phyloP scores from a whole-genome alignment of 352 stramenopile genomes.

The Phytophthora chlamydospora region DNA sequence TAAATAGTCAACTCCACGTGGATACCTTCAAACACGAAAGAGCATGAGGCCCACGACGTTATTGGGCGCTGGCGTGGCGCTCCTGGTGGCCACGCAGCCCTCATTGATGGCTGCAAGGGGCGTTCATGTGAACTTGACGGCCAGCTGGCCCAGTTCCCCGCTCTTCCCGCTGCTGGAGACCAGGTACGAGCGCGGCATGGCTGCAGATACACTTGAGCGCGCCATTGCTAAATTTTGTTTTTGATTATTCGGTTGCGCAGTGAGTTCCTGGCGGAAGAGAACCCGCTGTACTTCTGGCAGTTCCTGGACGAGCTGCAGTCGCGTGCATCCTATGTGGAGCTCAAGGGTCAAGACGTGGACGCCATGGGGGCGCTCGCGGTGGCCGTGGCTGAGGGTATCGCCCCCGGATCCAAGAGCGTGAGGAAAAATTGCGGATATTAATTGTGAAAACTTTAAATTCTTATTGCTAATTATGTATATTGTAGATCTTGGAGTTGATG shows the following conservation, averaged over 20 bases:
- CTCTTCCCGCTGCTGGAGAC: slow-evolving; percentile 64
- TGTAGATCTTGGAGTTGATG: slow-evolving; percentile 81
- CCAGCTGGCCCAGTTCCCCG: slow-evolving; percentile 64
- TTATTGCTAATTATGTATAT: slow-evolving; percentile 8
- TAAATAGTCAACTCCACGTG: slow-evolving; percentile 4
- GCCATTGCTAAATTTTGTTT: slow-evolving; percentile 6
- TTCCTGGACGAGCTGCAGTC: slow-evolving; percentile 60
- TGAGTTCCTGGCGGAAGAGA: slow-evolving; percentile 84
- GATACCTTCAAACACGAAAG: background rate
- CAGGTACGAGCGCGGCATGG: slow-evolving; percentile 34
- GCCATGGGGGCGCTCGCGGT: slow-evolving; percentile 56
- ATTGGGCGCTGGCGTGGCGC: slow-evolving; percentile 20
- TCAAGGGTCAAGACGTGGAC: slow-evolving; percentile 52
- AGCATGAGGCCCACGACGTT: slow-evolving; percentile 28
- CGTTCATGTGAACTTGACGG: slow-evolving; percentile 62
- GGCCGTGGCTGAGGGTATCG: slow-evolving; percentile 56
- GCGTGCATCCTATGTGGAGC: slow-evolving; percentile 39
- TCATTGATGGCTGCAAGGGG: slow-evolving; percentile 31
- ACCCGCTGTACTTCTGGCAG: slow-evolving; percentile 79
- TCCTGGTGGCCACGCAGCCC: slow-evolving; percentile 30
- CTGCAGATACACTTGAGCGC: background rate
- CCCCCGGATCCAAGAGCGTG: slow-evolving; percentile 70
- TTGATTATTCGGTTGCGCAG: slow-evolving; percentile 30
- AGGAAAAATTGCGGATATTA: slow-evolving; percentile 18
- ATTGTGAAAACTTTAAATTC: background rate